Percentiles rank a stretch among this genome's conserved stretches.
Evolutionary conservation across 208 protist species (phyloP).

Genomic region (Acanthamoeba culbertsoni): DNA sequence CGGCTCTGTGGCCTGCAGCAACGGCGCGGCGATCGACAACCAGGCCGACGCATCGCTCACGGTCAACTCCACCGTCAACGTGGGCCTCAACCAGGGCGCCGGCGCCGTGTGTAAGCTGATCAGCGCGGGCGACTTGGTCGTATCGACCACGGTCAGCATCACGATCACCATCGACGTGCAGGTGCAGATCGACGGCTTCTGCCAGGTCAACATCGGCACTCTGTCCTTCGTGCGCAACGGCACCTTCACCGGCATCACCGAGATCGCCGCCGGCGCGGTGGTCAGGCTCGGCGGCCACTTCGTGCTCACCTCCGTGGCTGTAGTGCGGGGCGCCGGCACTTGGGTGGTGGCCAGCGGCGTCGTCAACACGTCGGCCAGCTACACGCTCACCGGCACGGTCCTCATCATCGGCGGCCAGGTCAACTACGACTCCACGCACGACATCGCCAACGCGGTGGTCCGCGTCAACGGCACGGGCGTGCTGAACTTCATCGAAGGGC

Average conservation of each 20-base stretch:
- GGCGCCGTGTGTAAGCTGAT: not conserved
- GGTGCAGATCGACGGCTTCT: not conserved
- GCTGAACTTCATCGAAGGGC: not conserved
- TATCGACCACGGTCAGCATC: not conserved
- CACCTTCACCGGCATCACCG: conserved; percentile 17
- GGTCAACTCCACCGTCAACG: not conserved
- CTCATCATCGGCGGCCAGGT: not conserved
- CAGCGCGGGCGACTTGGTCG: not conserved
- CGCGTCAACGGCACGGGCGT: not conserved
- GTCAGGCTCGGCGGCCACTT: not conserved
- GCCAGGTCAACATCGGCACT: not conserved
- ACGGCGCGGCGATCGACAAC: not conserved
- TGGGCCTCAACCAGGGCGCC: not conserved
- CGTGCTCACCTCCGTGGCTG: not conserved
- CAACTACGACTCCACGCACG: not conserved
- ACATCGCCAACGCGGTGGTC: not conserved
- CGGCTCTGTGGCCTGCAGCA: conserved; percentile 16
- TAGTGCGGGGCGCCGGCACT: not conserved
- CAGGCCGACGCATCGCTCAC: not conserved
- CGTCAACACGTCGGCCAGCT: not conserved
- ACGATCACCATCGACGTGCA: conserved; percentile 17
- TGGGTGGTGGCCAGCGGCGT: not conserved
- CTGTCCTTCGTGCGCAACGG: not conserved
- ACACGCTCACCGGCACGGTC: not conserved
- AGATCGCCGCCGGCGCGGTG: not conserved